Evolutionary conservation across 306 rosid species (phyloP).

Genomic region (Trifolium dubium): DNA sequence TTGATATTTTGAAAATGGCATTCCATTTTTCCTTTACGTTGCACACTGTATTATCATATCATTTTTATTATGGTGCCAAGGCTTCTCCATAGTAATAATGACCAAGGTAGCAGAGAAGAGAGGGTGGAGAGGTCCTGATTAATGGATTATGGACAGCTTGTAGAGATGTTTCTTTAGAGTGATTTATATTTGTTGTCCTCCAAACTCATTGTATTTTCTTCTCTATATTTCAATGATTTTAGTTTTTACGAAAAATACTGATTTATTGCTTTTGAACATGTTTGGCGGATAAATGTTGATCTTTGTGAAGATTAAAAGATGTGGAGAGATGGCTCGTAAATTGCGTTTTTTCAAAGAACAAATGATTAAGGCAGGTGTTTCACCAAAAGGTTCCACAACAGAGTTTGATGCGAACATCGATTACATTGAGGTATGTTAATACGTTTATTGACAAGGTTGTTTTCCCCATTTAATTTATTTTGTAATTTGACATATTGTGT

Average conservation of each 20-base stretch:
- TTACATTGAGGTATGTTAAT: constrained; percentile 73
- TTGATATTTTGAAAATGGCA: constrained; percentile 30
- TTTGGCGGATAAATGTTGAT: constrained; percentile 39
- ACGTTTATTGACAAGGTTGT: constrained; percentile 23
- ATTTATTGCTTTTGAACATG: constrained; percentile 29
- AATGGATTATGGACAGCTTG: constrained; percentile 7
- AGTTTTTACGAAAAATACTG: constrained; percentile 12
- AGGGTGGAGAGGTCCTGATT: not conserved
- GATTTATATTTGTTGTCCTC: constrained; percentile 24
- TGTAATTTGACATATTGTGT: constrained; percentile 30
- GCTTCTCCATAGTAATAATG: constrained; percentile 8
- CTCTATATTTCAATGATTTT: constrained; percentile 11
- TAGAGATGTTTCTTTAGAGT: constrained; percentile 4
- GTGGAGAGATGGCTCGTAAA: constrained; percentile 96
- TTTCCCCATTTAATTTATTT: constrained; percentile 1
- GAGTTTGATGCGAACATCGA: constrained; percentile 63
- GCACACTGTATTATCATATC: constrained; percentile 21
- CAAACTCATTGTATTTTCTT: constrained; percentile 28
- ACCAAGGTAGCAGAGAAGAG: not conserved
- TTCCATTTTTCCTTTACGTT: constrained; percentile 8
- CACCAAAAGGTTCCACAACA: constrained; percentile 52
- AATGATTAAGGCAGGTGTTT: constrained; percentile 78
- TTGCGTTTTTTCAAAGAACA: constrained; percentile 91
- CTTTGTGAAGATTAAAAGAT: constrained; percentile 76
- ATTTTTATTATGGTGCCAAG: constrained; percentile 25